These are phyloP conservation scores for Sclerotiophoma versabilis DNA, from an alignment of 2,329 filamentous ascomycete species.

Conservation along the genomic window DNA sequence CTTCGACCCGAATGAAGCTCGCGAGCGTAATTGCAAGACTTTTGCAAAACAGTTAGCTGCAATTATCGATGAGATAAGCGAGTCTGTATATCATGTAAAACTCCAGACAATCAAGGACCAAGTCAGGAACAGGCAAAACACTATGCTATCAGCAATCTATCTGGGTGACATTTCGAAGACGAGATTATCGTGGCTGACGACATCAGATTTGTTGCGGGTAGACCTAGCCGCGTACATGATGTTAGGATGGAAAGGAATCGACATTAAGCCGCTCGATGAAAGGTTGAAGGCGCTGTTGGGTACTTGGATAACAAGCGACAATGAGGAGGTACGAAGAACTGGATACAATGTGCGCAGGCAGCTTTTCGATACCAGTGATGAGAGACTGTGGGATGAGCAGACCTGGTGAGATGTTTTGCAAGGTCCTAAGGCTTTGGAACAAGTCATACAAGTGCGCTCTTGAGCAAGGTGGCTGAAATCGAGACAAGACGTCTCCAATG, in stretches of 20 bases:
- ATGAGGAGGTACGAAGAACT: slow-evolving; percentile 36
- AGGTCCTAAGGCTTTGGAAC: too few species aligned
- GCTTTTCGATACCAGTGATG: not conserved
- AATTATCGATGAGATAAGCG: slow-evolving; percentile 23
- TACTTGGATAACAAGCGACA: slow-evolving; percentile 30
- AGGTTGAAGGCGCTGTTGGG: slow-evolving; percentile 19
- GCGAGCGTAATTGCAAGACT: slow-evolving; percentile 21
- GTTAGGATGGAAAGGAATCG: not conserved
- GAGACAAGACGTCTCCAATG: too few species aligned
- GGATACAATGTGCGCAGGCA: slow-evolving; percentile 2
- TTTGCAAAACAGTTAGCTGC: slow-evolving; percentile 27
- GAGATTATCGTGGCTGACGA: slow-evolving; percentile 30
- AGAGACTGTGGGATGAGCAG: too few species aligned
- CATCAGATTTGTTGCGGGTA: slow-evolving; percentile 31
- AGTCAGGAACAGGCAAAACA: not conserved
- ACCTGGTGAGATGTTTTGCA: too few species aligned
- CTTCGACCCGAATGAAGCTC: not conserved
- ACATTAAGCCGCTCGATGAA: slow-evolving; percentile 3
- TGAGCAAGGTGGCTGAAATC: too few species aligned
- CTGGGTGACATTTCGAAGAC: slow-evolving; percentile 35
- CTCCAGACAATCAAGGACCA: slow-evolving; percentile 15
- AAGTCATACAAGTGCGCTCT: too few species aligned
- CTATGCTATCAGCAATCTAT: slow-evolving; percentile 20
- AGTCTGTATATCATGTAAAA: slow-evolving; percentile 26
- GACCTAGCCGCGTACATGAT: slow-evolving; percentile 34